A percentile compares a stretch with the other conserved stretches of the same genome.
Conservation (phyloP, 2,329 filamentous ascomycete species). For the Diaporthe batatas region DNA sequence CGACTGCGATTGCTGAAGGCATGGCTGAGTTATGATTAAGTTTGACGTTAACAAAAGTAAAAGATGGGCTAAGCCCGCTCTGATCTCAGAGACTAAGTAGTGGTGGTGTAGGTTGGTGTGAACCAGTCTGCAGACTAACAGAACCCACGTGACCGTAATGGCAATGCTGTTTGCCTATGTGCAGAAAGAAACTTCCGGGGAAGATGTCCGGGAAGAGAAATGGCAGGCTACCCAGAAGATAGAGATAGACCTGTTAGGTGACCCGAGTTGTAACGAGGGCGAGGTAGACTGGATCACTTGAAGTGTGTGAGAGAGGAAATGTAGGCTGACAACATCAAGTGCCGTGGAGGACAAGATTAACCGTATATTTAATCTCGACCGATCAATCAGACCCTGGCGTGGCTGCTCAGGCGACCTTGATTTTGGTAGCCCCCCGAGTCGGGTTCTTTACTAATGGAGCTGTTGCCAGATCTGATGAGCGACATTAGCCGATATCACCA, state of each 20-base stretch:
- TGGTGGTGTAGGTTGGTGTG: too few relatives aligned
- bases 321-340: not conserved
- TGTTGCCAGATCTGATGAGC: constrained; percentile 19
- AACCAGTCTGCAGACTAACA: too few relatives aligned
- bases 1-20: constrained; percentile 23
- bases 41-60: not conserved
- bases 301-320: not conserved
- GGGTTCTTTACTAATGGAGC: constrained; percentile 27
- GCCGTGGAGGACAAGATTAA: constrained; percentile 6
- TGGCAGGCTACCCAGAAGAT: not conserved
- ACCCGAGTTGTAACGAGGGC: not conserved
- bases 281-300: not conserved
- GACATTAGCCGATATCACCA: constrained; percentile 33
- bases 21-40: not conserved
- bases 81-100: too few relatives aligned
- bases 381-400: not conserved
- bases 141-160: too few relatives aligned
- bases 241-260: not conserved
- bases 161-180: not conserved
- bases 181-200: not conserved
- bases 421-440: too few relatives aligned
- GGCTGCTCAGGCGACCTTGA: constrained; percentile 14
- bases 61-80: too few relatives aligned
- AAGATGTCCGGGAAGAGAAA: not conserved
- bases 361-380: constrained; percentile 29